Evolutionary conservation across 2,329 filamentous ascomycete genomes (phyloP).

Genomic region (Fusarium xyrophilum): DNA sequence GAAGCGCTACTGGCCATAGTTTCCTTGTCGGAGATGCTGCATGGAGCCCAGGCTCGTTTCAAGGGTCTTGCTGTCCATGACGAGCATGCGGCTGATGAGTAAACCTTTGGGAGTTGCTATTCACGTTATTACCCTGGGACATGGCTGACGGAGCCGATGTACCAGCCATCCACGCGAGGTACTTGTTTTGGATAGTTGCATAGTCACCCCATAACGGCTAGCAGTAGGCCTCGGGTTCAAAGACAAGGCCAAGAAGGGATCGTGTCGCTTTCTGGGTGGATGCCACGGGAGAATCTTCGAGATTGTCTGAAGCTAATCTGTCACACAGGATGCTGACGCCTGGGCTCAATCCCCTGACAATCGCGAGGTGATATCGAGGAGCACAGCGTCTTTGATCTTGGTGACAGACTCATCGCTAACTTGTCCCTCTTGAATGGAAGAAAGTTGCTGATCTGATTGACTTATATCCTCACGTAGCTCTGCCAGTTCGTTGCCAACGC

Average conservation of each 20-base stretch:
- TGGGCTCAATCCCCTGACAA: background rate
- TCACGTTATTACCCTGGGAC: background rate
- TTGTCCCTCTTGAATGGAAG: background rate
- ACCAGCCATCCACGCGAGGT: background rate
- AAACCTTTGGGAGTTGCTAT: background rate
- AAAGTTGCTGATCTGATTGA: background rate
- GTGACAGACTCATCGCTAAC: conserved; percentile 3
- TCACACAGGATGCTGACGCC: background rate
- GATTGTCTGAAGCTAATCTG: background rate
- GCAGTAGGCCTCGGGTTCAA: background rate
- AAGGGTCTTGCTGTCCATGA: background rate
- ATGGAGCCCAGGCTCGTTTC: fast-evolving
- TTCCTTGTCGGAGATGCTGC: fast-evolving
- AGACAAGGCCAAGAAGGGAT: background rate
- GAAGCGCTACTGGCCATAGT: fast-evolving
- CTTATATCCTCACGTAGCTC: conserved; percentile 11
- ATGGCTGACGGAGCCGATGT: background rate
- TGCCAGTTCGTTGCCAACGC: conserved; percentile 1
- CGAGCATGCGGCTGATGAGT: background rate
- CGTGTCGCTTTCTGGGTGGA: background rate
- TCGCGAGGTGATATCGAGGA: background rate
- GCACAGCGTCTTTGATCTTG: conserved; percentile 8
- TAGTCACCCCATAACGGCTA: fast-evolving
- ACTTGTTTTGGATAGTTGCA: background rate
- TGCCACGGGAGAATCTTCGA: no score